A percentile compares a stretch with the other conserved stretches of the same genome.
Conservation (phyloP, 805 yeast species). For the Lipomyces starkeyi region DNA sequence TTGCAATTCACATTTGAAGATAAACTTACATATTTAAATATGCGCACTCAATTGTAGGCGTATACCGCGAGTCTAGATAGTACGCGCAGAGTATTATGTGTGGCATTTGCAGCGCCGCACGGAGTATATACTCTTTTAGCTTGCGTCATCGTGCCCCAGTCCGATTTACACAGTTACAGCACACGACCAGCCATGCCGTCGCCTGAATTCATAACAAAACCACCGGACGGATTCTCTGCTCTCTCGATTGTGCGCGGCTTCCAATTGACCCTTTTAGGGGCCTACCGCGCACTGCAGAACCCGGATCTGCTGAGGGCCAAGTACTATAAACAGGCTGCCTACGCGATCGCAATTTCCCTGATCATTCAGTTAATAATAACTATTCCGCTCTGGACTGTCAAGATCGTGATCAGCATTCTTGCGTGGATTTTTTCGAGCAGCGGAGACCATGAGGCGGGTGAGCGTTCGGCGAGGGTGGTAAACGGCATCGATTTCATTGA, state of each 20-base stretch:
- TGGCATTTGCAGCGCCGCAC: not conserved
- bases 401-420: not conserved
- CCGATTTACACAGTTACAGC: not conserved
- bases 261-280: constrained; percentile 59
- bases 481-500: constrained; percentile 49
- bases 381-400: constrained; percentile 23
- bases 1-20: not conserved
- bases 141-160: not conserved
- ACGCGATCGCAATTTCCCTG: constrained; percentile 50
- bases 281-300: constrained; percentile 55
- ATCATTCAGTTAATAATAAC: constrained; percentile 45
- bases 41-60: not conserved
- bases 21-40: too few species aligned
- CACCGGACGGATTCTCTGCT: constrained; percentile 60
- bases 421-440: constrained; percentile 7
- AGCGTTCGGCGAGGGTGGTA: constrained; percentile 19
- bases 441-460: not conserved
- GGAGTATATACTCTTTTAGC: not conserved
- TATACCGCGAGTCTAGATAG: not conserved
- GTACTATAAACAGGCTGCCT: constrained; percentile 49
- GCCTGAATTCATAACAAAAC: constrained; percentile 62
- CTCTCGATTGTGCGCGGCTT: constrained; percentile 59
- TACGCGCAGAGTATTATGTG: too few species aligned
- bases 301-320: constrained; percentile 49
- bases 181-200: constrained; percentile 56